Conservation (phyloP, 306 rosid species). For the Medicago arabica region DNA sequence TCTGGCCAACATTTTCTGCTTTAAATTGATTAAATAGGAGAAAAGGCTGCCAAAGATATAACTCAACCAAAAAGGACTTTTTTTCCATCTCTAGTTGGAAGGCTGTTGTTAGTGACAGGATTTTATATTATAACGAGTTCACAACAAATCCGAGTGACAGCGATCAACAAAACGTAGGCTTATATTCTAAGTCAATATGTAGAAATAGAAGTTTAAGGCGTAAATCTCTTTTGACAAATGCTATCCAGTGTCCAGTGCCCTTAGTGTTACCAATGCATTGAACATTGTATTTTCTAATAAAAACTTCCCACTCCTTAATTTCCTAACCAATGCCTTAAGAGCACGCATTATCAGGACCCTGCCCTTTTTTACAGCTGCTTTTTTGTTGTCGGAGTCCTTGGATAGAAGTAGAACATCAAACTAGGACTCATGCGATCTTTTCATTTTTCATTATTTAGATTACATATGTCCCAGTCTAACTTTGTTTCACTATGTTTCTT, state of each 20-base stretch:
- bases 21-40: constrained; percentile 1
- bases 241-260: no score
- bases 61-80: constrained; percentile 7
- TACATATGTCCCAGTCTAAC: background rate
- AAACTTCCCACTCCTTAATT: background rate
- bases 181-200: background rate
- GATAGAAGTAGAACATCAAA: constrained; percentile 5
- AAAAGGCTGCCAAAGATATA: background rate
- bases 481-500: constrained; percentile 41
- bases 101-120: constrained; percentile 17
- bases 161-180: background rate
- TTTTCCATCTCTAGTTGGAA: background rate
- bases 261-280: background rate
- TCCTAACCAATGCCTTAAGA: background rate
- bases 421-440: constrained; percentile 4
- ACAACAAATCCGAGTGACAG: constrained; percentile 11
- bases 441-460: constrained; percentile 11
- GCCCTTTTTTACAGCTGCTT: background rate
- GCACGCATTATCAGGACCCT: background rate
- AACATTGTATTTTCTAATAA: background rate
- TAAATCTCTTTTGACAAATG: background rate
- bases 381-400: constrained; percentile 22
- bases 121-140: background rate
- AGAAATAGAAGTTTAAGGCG: constrained; percentile 14
- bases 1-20: background rate